These are phyloP conservation scores for Ambrosia hybrid DNA, from an alignment of 140 eudicot genomes.

Conservation along the genomic window DNA sequence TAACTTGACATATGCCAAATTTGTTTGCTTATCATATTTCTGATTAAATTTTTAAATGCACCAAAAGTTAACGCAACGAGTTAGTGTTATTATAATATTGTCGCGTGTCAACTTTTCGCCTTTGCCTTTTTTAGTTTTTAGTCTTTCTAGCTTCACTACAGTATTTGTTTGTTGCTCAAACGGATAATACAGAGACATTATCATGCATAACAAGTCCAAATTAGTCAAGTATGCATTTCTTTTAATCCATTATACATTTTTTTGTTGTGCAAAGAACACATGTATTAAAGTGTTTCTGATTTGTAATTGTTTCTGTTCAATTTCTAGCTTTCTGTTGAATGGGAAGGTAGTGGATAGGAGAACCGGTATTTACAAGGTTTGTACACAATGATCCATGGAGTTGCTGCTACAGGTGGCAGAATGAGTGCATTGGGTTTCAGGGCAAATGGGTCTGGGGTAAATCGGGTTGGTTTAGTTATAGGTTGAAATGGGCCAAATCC, in stretches of 20 bases:
- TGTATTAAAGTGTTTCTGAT: constrained; percentile 27
- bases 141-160: constrained; percentile 33
- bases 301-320: constrained; percentile 7
- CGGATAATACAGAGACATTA: constrained; percentile 66
- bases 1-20: background rate
- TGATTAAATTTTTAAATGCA: background rate
- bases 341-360: constrained; percentile 75
- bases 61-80: background rate
- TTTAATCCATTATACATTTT: constrained; percentile 3
- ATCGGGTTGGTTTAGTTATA: background rate
- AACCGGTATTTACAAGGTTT: constrained; percentile 52
- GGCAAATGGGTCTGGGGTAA: too few species aligned
- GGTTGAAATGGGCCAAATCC: background rate
- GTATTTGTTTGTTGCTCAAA: constrained; percentile 70
- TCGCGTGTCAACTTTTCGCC: background rate
- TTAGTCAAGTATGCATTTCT: constrained; percentile 57
- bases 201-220: constrained; percentile 60
- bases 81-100: background rate
- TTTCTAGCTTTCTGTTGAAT: constrained; percentile 65
- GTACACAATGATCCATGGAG: constrained; percentile 19
- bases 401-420: background rate
- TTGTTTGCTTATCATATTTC: background rate
- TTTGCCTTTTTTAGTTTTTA: background rate
- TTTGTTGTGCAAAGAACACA: background rate
- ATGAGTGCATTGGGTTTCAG: too few species aligned